These are phyloP conservation scores for Kodamaea arcana DNA, from an alignment of 1,139 yeast genomes.

Conservation along the genomic window DNA sequence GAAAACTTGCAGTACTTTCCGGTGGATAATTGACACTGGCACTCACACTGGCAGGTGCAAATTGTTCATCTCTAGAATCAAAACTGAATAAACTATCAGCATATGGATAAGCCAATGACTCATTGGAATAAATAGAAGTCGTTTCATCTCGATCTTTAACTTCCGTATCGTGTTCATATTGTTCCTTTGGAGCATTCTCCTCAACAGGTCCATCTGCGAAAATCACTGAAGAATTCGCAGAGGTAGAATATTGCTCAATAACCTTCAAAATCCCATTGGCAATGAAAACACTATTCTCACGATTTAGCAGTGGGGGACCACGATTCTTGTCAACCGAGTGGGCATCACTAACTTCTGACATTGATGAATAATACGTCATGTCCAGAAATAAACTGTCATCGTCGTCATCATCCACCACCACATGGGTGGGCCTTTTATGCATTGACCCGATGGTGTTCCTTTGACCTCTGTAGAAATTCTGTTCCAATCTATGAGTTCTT, in stretches of 20 bases:
- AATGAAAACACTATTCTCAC: constrained; percentile 2
- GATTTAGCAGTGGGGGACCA: too few species aligned
- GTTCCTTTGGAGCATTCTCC: not conserved
- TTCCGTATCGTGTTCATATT: not conserved
- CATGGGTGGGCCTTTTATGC: constrained; percentile 9
- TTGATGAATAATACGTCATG: constrained; percentile 5
- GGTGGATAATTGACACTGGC: not conserved
- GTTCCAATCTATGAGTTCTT: constrained; percentile 7
- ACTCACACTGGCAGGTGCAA: not conserved
- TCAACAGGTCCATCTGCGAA: too few species aligned
- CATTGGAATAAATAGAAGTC: constrained; percentile 5
- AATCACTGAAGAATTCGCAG: constrained; percentile 4
- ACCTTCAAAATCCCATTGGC: constrained; percentile 9
- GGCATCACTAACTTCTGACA: constrained; percentile 5
- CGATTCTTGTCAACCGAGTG: not conserved
- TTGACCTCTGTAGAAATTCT: constrained; percentile 6
- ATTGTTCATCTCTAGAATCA: constrained; percentile 1
- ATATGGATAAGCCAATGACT: constrained; percentile 4
- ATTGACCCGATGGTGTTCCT: constrained; percentile 3
- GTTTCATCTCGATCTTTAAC: not conserved
- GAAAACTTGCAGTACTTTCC: not conserved
- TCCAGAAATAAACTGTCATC: constrained; percentile 23
- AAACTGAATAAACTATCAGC: constrained; percentile 10
- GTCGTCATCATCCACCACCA: constrained; percentile 15
- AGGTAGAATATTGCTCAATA: constrained; percentile 4